Conservation (phyloP, 208 protist genomes). For the Trichomonas vaginalis region DNA sequence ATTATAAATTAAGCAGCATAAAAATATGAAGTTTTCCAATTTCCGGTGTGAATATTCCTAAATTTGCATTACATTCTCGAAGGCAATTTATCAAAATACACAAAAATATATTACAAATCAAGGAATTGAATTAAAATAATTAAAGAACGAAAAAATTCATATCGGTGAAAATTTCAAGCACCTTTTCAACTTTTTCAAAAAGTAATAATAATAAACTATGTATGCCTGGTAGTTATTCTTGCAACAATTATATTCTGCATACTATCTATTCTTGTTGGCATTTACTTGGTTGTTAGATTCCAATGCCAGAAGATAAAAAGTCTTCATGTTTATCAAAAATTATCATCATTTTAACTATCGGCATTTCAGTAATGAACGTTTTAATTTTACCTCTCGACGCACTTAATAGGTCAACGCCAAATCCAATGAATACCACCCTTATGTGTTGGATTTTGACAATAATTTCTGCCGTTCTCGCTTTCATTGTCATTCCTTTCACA, state of each 20-base stretch:
- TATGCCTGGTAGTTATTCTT: not conserved
- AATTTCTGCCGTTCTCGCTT: not conserved
- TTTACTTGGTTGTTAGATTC: not conserved
- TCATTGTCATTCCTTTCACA: not conserved
- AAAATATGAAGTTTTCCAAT: too few relatives aligned
- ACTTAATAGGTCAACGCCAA: not conserved
- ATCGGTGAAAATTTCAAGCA: too few relatives aligned
- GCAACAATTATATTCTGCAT: not conserved
- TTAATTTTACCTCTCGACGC: not conserved
- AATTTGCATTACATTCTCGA: too few relatives aligned
- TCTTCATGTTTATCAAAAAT: not conserved
- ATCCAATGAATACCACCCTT: not conserved
- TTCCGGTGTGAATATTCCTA: too few relatives aligned
- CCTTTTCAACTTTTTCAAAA: not conserved
- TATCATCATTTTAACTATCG: not conserved
- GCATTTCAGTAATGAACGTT: not conserved
- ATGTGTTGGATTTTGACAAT: conserved; percentile 14
- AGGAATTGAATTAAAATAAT: too few relatives aligned
- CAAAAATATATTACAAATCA: too few relatives aligned
- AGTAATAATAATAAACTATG: not conserved
- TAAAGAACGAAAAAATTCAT: too few relatives aligned
- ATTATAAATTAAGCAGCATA: too few relatives aligned
- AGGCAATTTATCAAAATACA: too few relatives aligned
- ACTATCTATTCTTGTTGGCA: not conserved
- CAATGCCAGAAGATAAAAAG: not conserved